Percentiles rank a stretch among this genome's conserved stretches.
These are phyloP conservation scores for Phialophora verrucosa DNA, from an alignment of 2,329 filamentous ascomycete genomes.

Conservation along the genomic window DNA sequence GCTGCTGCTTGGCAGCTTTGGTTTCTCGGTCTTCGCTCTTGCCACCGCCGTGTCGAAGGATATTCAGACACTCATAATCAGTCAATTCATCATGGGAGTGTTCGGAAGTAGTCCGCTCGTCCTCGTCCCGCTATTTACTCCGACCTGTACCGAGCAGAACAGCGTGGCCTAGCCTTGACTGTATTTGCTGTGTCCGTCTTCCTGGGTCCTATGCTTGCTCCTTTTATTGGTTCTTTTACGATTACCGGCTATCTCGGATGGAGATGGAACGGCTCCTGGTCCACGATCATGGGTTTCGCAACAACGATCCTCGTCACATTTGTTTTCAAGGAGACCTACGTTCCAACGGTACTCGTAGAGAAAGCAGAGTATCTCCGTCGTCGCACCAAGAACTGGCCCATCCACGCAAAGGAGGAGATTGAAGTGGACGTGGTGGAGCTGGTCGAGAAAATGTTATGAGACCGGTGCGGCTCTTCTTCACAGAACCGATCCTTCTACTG, in stretches of 20 bases:
- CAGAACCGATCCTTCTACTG: slow-evolving; percentile 58
- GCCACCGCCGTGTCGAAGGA: slow-evolving; percentile 68
- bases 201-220: slow-evolving; percentile 53
- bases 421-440: slow-evolving; percentile 43
- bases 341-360: slow-evolving; percentile 57
- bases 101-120: slow-evolving; percentile 63
- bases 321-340: slow-evolving; percentile 63
- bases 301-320: slow-evolving; percentile 61
- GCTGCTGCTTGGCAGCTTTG: slow-evolving; percentile 66
- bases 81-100: slow-evolving; percentile 62
- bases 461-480: slow-evolving; percentile 55
- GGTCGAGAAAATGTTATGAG: slow-evolving; percentile 53
- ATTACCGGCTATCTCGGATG: slow-evolving; percentile 62
- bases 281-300: slow-evolving; percentile 66
- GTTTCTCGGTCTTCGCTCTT: slow-evolving; percentile 68
- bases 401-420: slow-evolving; percentile 53
- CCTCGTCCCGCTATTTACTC: slow-evolving; percentile 70
- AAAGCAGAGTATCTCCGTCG: slow-evolving; percentile 57
- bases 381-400: slow-evolving; percentile 53
- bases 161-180: slow-evolving; percentile 69
- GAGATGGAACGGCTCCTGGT: slow-evolving; percentile 70
- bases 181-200: slow-evolving; percentile 59
- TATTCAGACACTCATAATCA: slow-evolving; percentile 69
- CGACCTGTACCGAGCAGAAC: slow-evolving; percentile 66
- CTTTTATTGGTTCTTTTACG: slow-evolving; percentile 65